These are phyloP conservation scores for Larix kaempferi DNA, from an alignment of 75 land plant species.

Conservation along the genomic window DNA sequence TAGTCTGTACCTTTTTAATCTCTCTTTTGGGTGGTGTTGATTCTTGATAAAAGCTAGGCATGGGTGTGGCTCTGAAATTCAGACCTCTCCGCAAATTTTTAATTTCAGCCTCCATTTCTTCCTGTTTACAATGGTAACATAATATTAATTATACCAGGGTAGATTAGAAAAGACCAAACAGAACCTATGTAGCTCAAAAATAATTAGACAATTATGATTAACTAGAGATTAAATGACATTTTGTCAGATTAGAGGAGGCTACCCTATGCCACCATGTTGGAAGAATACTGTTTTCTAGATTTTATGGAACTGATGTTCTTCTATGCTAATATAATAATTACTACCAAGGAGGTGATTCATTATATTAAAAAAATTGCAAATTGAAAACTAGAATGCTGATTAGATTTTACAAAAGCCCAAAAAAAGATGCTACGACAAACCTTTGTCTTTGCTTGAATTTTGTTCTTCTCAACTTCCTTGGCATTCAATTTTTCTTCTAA, in stretches of 20 bases:
- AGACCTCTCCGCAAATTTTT: slow-evolving; percentile 44
- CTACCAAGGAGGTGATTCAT: background rate
- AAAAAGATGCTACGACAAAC: slow-evolving; percentile 13
- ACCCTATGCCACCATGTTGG: too few species aligned
- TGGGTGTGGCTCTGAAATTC: slow-evolving; percentile 61
- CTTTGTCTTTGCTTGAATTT: slow-evolving; percentile 53
- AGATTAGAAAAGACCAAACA: background rate
- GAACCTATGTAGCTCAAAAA: background rate
- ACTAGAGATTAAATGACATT: too few species aligned
- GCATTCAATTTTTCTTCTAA: slow-evolving; percentile 60
- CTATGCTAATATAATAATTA: too few species aligned
- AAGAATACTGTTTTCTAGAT: too few species aligned
- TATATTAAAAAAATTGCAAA: background rate
- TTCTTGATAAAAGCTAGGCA: slow-evolving; percentile 63
- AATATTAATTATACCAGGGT: background rate
- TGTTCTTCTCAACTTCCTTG: slow-evolving; percentile 60
- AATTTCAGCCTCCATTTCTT: slow-evolving; percentile 45
- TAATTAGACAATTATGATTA: background rate
- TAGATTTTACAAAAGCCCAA: background rate
- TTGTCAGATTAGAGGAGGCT: too few species aligned
- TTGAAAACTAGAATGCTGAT: background rate
- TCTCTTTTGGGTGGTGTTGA: slow-evolving; percentile 19
- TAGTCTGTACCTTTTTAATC: slow-evolving; percentile 26
- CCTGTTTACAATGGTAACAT: slow-evolving; percentile 17
- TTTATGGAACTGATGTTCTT: too few species aligned